phyloP scores from a whole-genome alignment of 495 filamentous ascomycete species.

The Aspergillus funiculosus region DNA sequence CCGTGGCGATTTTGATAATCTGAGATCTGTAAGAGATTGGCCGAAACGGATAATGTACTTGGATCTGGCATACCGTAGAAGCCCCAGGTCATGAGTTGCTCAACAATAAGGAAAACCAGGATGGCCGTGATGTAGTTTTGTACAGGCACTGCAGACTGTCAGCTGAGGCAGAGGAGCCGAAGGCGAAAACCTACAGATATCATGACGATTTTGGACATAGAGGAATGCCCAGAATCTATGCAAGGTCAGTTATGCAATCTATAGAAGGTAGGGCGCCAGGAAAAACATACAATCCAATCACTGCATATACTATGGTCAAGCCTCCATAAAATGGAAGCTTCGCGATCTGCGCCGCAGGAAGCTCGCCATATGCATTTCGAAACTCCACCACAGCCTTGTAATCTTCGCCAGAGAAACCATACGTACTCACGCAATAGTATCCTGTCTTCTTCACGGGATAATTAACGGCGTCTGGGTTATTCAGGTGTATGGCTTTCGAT shows the following conservation, averaged over 20 bases:
- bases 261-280: neutral
- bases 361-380: constrained; percentile 91
- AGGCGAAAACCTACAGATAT: constrained; percentile 61
- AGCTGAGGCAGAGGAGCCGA: constrained; percentile 20
- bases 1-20: constrained; percentile 91
- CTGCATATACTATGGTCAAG: constrained; percentile 87
- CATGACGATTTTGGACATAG: constrained; percentile 87
- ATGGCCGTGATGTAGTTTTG: constrained; percentile 99
- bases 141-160: constrained; percentile 65
- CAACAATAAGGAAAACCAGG: constrained; percentile 84
- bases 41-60: neutral
- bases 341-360: constrained; percentile 89
- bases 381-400: constrained; percentile 86
- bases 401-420: constrained; percentile 50
- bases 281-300: constrained; percentile 61
- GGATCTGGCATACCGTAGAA: constrained; percentile 59
- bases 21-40: constrained; percentile 23
- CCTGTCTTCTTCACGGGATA: constrained; percentile 84
- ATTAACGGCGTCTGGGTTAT: constrained; percentile 63
- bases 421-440: constrained; percentile 91
- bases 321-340: constrained; percentile 98
- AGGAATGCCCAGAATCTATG: constrained; percentile 87
- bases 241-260: constrained; percentile 11
- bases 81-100: constrained; percentile 97
- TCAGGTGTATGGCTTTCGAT: constrained; percentile 77